Base-by-base conservation (phyloP, 2,329 filamentous ascomycete genomes). In the Ascochyta clinopodiicola region DNA sequence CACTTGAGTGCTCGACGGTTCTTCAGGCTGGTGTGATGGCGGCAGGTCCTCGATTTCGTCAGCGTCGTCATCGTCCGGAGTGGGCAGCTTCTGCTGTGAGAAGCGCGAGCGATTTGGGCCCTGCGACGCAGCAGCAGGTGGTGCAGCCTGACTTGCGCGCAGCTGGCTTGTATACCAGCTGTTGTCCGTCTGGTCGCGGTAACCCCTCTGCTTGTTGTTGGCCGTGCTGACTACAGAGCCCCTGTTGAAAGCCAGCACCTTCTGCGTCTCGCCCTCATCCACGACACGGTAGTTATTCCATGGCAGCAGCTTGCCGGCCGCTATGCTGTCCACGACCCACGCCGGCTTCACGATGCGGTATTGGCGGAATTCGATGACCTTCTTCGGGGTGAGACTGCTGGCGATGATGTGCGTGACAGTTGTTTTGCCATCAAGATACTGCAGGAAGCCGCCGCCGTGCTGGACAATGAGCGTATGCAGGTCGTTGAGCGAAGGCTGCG, bases 321-420 rank as follows among this genome's bases (percentile, higher is more conserved):
- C 82, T 40, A 98, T 86, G 58, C 93, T 97, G 65, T 99, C 94
- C 13, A 92, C 88, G 3, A 99, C 85, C 95, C 95, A 99, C 19
- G 91, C 88, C 0, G 95, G 95, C 75, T 95, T 96, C 45, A 97
- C 95, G 34, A 99, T 91, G 40, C 94, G 87, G 75, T 98, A 97
- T 61, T 86, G 87, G 49, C 82, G 84, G 70, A 96, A 97, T 62
- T 99, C 95, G 49, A 94, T 86, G 25, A 87, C 87, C 76, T 99
- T 99, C 78, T 97, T 98, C 0, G 92, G 93, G 0, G 95, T 95
- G 21, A 99, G 80, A 48, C 86, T 89, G 47, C 92, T 94, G 3
- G 94, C 93, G 66, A 99, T 92, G 63, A 99, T 96, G 73, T 99
- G 94, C 0, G 96, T 99, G 0, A 92, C 94, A 72, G 90, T 89